These are phyloP conservation scores for Piloderma croceum DNA, from an alignment of 768 basidiomycete genomes.

Conservation along the genomic window DNA sequence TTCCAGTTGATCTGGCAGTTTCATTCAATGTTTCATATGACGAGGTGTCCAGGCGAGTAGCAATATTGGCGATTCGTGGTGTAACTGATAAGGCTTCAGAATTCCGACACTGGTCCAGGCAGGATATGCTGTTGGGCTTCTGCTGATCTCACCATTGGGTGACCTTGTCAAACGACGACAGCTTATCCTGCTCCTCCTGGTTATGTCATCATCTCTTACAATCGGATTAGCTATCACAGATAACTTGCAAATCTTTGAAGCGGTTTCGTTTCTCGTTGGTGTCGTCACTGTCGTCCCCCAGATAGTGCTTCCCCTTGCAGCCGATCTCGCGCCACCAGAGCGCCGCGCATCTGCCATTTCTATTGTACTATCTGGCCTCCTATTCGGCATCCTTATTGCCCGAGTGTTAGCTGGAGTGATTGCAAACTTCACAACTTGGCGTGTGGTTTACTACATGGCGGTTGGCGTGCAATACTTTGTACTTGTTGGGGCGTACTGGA, in stretches of 20 bases:
- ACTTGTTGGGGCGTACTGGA: constrained; percentile 50
- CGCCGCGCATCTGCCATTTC: constrained; percentile 71
- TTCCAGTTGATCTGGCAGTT: constrained; percentile 37
- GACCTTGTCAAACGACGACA: constrained; percentile 76
- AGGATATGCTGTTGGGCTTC: constrained; percentile 68
- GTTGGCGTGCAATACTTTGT: constrained; percentile 64
- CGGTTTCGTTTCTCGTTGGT: constrained; percentile 67
- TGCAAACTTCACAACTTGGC: constrained; percentile 65
- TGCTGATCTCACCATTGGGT: constrained; percentile 76
- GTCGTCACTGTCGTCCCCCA: constrained; percentile 68
- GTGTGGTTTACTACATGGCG: constrained; percentile 73
- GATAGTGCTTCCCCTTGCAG: constrained; percentile 70
- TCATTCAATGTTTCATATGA: constrained; percentile 35
- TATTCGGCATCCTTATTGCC: constrained; percentile 70
- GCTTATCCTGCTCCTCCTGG: constrained; percentile 55
- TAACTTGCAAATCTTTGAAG: constrained; percentile 56
- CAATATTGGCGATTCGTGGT: neutral
- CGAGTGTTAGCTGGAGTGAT: constrained; percentile 74
- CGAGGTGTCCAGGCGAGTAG: constrained; percentile 27
- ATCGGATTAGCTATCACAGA: constrained; percentile 67
- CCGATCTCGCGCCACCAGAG: constrained; percentile 73
- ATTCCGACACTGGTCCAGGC: constrained; percentile 66
- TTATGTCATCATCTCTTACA: constrained; percentile 51
- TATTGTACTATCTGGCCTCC: constrained; percentile 55
- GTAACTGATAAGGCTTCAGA: constrained; percentile 27